These are phyloP conservation scores for Aureobasidium musti DNA, from an alignment of 2,329 filamentous ascomycete species.

Conservation along the genomic window DNA sequence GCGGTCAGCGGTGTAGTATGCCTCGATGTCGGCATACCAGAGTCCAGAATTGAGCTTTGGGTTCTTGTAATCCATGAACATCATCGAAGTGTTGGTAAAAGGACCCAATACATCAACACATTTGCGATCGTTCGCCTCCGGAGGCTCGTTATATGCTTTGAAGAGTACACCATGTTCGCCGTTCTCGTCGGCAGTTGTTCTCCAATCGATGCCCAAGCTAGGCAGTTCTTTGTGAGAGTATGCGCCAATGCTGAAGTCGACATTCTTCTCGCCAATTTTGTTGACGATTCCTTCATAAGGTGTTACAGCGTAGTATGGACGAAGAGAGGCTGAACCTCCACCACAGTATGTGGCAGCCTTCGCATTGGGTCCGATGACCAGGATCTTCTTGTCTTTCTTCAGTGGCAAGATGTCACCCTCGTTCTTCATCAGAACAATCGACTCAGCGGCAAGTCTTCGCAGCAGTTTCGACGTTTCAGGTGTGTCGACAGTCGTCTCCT, in stretches of 20 bases:
- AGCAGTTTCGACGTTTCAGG: constrained; percentile 40
- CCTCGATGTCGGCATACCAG: constrained; percentile 54
- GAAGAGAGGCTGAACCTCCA: constrained; percentile 40
- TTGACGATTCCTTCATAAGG: constrained; percentile 39
- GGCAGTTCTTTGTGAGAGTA: constrained; percentile 32
- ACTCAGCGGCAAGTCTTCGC: constrained; percentile 36
- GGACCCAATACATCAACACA: constrained; percentile 53
- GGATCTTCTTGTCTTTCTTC: constrained; percentile 66
- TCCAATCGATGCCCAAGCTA: constrained; percentile 1
- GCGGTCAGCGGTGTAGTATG: constrained; percentile 61
- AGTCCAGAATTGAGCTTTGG: constrained; percentile 41
- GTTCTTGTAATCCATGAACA: constrained; percentile 57
- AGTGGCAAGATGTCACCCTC: constrained; percentile 64
- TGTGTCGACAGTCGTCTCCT: constrained; percentile 39
- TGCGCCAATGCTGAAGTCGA: constrained; percentile 32
- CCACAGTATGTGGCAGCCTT: constrained; percentile 59
- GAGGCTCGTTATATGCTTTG: constrained; percentile 58
- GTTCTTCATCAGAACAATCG: constrained; percentile 61
- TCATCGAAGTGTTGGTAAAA: constrained; percentile 45
- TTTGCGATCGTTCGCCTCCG: constrained; percentile 47
- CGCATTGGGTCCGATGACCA: constrained; percentile 75
- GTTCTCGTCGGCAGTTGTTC: background rate
- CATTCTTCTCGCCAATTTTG: constrained; percentile 33
- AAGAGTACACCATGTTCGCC: constrained; percentile 21
- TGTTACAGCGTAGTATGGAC: constrained; percentile 41